phyloP scores from a whole-genome alignment of 768 basidiomycete genomes.

The Mycena vitilis region DNA sequence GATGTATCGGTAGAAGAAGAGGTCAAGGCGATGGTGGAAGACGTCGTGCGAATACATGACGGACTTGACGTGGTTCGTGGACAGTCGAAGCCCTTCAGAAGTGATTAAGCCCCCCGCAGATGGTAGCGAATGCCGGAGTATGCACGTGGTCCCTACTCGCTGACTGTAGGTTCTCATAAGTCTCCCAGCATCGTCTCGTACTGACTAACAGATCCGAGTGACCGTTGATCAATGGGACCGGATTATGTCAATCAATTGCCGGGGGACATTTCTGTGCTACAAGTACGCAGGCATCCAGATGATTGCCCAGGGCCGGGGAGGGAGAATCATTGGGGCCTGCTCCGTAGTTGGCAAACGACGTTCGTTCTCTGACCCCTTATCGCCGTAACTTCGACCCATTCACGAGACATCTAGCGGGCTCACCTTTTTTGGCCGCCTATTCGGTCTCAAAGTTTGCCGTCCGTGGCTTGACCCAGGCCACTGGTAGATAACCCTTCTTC shows the following conservation, averaged over 20 bases:
- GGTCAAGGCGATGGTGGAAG: conserved; percentile 49
- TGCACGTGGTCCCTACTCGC: background rate
- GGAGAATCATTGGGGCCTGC: conserved; percentile 50
- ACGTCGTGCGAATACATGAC: conserved; percentile 42
- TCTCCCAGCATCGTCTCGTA: background rate
- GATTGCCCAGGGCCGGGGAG: conserved; percentile 52
- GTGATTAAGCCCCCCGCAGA: conserved; percentile 24
- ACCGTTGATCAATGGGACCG: conserved; percentile 42
- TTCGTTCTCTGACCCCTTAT: background rate
- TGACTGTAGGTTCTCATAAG: background rate
- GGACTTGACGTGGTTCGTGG: conserved; percentile 41
- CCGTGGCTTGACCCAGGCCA: conserved; percentile 25
- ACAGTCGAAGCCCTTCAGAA: background rate
- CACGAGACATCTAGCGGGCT: background rate
- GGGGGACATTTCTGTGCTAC: conserved; percentile 51
- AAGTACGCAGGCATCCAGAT: conserved; percentile 53
- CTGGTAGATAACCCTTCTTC: conserved; percentile 5
- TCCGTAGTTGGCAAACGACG: conserved; percentile 35
- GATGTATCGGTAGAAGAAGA: conserved; percentile 51
- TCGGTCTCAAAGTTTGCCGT: conserved; percentile 45
- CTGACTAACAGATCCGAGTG: conserved; percentile 2
- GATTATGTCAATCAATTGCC: conserved; percentile 45
- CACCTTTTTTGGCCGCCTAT: conserved; percentile 36
- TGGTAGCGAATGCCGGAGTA: conserved; percentile 46
- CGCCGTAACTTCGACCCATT: no score